Evolutionary conservation across 148 eudicot genomes (phyloP).

Genomic region (Polygonum maritimum): DNA sequence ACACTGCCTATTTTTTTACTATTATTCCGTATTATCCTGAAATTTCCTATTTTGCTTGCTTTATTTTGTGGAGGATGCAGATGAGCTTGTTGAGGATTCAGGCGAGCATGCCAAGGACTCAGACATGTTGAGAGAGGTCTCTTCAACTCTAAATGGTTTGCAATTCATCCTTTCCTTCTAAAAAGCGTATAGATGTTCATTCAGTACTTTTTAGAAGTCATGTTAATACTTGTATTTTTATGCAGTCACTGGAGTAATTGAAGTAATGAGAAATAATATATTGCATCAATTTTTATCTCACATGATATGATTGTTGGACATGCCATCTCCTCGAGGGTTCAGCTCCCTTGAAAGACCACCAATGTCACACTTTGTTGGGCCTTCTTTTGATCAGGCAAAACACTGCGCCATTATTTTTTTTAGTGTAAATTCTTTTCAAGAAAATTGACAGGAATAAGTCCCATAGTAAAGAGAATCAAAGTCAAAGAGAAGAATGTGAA

Average conservation of each 20-base stretch:
- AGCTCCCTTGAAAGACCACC: not conserved
- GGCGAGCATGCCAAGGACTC: not conserved
- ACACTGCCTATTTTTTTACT: not conserved
- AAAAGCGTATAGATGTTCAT: not conserved
- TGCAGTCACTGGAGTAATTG: not conserved
- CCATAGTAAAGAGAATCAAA: not conserved
- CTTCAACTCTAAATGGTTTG: not conserved
- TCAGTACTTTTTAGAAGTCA: not conserved
- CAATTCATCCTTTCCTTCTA: not conserved
- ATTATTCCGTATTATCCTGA: not conserved
- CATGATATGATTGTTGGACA: not conserved
- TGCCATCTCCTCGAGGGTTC: not conserved
- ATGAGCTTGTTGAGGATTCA: not conserved
- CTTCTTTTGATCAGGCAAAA: not conserved
- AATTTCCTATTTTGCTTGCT: not conserved
- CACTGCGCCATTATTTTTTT: not conserved
- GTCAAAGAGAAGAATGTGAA: not conserved
- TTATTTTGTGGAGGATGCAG: not conserved
- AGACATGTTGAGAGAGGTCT: conserved; percentile 1
- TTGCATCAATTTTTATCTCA: not conserved
- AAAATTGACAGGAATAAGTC: not conserved
- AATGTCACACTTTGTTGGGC: not conserved
- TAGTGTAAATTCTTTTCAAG: not conserved
- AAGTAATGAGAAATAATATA: not conserved
- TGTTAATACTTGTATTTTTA: not conserved